phyloP scores from a whole-genome alignment of 139 green algal genomes.

The Closterium sp. region DNA sequence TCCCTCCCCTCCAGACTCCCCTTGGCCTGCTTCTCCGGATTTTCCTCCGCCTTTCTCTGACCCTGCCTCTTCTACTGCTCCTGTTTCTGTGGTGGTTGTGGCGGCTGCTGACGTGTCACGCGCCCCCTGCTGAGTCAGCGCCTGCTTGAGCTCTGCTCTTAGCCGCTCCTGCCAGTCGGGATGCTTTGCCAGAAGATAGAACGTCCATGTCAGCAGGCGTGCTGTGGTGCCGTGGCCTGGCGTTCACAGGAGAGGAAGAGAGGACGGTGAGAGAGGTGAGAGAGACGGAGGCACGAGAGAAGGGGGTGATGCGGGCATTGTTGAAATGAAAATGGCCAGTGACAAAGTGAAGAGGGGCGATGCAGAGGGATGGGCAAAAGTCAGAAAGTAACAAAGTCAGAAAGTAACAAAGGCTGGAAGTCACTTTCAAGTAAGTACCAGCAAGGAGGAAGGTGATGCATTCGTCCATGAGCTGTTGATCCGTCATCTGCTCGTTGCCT shows the following conservation, averaged over 20 bases:
- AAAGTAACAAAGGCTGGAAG: too few species aligned
- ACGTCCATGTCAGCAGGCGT: conserved; percentile 88
- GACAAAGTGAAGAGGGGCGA: too few species aligned
- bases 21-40: not conserved
- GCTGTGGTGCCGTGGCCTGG: conserved; percentile 88
- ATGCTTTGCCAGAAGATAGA: conserved; percentile 74
- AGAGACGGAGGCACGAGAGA: not conserved
- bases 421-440: conserved; percentile 19
- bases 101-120: not conserved
- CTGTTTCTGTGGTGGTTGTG: not conserved
- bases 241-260: not conserved
- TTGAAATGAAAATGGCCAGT: too few species aligned
- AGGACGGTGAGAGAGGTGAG: not conserved
- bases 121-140: not conserved
- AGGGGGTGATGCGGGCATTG: too few species aligned
- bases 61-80: not conserved
- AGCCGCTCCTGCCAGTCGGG: conserved; percentile 65
- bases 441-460: conserved; percentile 35
- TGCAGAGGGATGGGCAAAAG: too few species aligned
- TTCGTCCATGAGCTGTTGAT: conserved; percentile 35
- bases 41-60: not conserved
- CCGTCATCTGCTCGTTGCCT: conserved; percentile 14
- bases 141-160: conserved; percentile 58
- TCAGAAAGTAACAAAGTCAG: too few species aligned
- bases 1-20: not conserved